phyloP scores from a whole-genome alignment of 108 stramenopile species.

The Cylindrotheca closterium region DNA sequence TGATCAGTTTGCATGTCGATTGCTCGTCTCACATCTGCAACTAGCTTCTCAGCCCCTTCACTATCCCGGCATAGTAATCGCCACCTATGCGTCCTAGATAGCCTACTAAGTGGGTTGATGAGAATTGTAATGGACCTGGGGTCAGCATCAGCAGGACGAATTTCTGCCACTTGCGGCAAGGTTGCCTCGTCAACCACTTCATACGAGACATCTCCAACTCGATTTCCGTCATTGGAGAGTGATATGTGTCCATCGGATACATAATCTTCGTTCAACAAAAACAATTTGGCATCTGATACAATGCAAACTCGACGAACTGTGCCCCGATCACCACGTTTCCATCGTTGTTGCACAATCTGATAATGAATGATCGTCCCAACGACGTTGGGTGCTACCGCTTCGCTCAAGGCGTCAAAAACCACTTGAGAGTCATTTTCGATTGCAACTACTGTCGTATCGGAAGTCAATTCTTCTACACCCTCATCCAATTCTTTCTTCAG shows the following conservation, averaged over 20 bases:
- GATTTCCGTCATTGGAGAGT: background rate
- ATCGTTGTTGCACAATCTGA: conserved; percentile 73
- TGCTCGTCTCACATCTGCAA: conserved; percentile 82
- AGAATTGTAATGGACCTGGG: conserved; percentile 75
- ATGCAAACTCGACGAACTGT: conserved; percentile 68
- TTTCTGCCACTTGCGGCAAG: conserved; percentile 58
- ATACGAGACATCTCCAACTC: conserved; percentile 28
- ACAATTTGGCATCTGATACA: conserved; percentile 70
- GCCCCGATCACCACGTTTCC: conserved; percentile 78
- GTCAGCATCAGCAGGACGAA: conserved; percentile 79
- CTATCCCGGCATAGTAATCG: conserved; percentile 74
- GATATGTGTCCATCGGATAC: conserved; percentile 43
- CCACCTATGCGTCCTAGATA: conserved; percentile 75
- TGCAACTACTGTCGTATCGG: conserved; percentile 17
- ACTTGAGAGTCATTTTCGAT: conserved; percentile 83
- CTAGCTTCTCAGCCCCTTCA: conserved; percentile 75
- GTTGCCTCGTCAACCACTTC: conserved; percentile 58
- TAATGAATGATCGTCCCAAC: conserved; percentile 76
- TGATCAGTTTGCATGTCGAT: no score
- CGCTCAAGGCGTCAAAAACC: conserved; percentile 65
- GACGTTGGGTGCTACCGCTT: conserved; percentile 36
- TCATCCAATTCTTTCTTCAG: conserved; percentile 35
- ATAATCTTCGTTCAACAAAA: conserved; percentile 79
- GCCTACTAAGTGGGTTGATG: conserved; percentile 49
- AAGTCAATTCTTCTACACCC: conserved; percentile 4